Evolutionary conservation across 192 early-diverging fungal genomes (phyloP).

Genomic region (Backusella westeae): DNA sequence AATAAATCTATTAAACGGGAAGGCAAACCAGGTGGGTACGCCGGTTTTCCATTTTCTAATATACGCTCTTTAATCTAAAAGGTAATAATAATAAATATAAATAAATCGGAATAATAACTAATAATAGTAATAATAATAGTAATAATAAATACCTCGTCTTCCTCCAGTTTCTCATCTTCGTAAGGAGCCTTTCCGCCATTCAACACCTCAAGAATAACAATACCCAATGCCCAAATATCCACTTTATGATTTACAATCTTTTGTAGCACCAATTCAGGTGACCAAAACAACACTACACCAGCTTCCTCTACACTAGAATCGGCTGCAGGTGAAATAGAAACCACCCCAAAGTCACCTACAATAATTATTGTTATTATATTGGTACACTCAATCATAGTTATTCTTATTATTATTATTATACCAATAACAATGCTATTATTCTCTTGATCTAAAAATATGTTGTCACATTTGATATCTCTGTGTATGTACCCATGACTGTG

Average conservation of each 20-base stretch:
- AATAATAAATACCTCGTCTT: slow-evolving; percentile 28
- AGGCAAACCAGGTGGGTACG: slow-evolving; percentile 25
- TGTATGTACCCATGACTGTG: slow-evolving; percentile 40
- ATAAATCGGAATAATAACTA: slow-evolving; percentile 5
- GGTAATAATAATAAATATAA: background rate
- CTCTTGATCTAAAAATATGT: slow-evolving; percentile 34
- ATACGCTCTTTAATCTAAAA: slow-evolving; percentile 38
- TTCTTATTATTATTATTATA: background rate
- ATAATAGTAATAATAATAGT: slow-evolving; percentile 1
- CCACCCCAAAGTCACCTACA: slow-evolving; percentile 39
- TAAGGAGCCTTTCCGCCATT: slow-evolving; percentile 40
- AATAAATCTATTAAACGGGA: slow-evolving; percentile 30
- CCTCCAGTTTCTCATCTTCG: slow-evolving; percentile 37
- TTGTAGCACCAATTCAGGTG: slow-evolving; percentile 34
- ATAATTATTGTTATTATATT: background rate
- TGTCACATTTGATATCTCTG: slow-evolving; percentile 43
- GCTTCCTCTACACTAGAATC: slow-evolving; percentile 37
- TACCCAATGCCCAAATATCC: slow-evolving; percentile 41
- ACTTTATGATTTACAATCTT: slow-evolving; percentile 34
- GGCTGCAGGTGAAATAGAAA: slow-evolving; percentile 34
- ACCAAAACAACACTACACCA: slow-evolving; percentile 41
- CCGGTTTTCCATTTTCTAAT: slow-evolving; percentile 22
- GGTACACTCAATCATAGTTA: too few species aligned
- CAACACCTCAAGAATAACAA: slow-evolving; percentile 38
- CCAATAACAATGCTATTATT: slow-evolving; percentile 35